These are phyloP conservation scores for Boletellus ananiceps DNA, from an alignment of 768 basidiomycete species.

Conservation along the genomic window DNA sequence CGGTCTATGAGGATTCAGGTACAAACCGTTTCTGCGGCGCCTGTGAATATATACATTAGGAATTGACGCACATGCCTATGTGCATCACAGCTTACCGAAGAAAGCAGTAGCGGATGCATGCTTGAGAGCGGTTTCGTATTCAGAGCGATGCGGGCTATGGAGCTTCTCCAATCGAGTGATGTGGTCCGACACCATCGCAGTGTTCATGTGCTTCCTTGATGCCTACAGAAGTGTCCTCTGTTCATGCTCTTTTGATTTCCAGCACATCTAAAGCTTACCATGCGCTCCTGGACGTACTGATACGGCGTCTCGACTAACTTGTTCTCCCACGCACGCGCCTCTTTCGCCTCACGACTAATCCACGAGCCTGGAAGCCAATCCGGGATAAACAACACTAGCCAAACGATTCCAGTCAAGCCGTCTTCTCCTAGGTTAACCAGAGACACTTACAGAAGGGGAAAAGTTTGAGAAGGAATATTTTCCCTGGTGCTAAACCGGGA, in stretches of 20 bases:
- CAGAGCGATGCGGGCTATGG: neutral
- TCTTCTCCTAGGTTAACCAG: neutral
- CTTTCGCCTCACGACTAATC: slow-evolving; percentile 31
- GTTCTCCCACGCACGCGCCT: neutral
- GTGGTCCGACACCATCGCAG: neutral
- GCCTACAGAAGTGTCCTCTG: neutral
- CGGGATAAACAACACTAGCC: slow-evolving; percentile 9
- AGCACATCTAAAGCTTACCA: slow-evolving; percentile 14
- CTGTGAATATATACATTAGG: neutral
- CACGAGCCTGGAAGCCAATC: slow-evolving; percentile 39
- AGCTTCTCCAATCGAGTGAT: slow-evolving; percentile 9
- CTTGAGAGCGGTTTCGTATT: slow-evolving; percentile 7
- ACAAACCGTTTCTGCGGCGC: neutral
- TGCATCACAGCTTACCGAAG: neutral
- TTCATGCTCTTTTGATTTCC: no score
- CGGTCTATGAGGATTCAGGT: neutral
- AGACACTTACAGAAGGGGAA: no score
- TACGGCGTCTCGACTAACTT: slow-evolving; percentile 20
- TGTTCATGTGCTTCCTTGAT: neutral
- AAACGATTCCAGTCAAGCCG: neutral
- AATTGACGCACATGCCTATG: neutral
- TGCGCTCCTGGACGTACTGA: slow-evolving; percentile 23
- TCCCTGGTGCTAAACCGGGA: neutral
- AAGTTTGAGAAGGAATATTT: neutral
- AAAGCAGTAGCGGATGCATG: slow-evolving; percentile 9